Evolutionary conservation across 2,329 filamentous ascomycete genomes (phyloP), one percentile per base, ranked within the genome.

Genomic region (Trichoderma citrinoviride): DNA sequence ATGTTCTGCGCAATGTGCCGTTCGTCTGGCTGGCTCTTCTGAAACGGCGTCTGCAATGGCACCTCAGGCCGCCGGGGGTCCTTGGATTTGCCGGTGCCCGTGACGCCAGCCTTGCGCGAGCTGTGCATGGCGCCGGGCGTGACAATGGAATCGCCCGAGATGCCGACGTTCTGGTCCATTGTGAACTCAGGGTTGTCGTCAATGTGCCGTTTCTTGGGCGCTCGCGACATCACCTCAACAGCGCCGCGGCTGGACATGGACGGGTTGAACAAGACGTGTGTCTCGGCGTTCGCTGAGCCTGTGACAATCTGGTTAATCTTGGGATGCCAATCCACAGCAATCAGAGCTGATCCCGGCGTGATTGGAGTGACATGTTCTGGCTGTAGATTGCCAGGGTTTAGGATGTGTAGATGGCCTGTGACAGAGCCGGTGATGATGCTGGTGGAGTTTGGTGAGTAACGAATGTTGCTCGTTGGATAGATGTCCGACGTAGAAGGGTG

Each of bases 301-400:
- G 94, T 96, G 68, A 98, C 78, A 72, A 99, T 97, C 74, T 99
- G 95, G 75, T 99, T 98, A 73, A 99, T 87, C 77, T 93, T 96
- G 21, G 90, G 84, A 73, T 99, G 94, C 95, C 95, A 99, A 67
- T 91, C 82, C 27, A 96, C 92, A 2, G 89, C 88, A 67, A 98
- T 91, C 8, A 99, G 80, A 1, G 94, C 86, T 6, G 88, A 91
- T 15, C 90, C 90, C 0, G 92, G 89, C 0, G 94, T 97, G n/a
- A 99, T 87, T 3, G 92, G 90, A 3, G 94, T 96, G 64, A 94
- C 87, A 33, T 92, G 86, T 74, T 97, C 93, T 1, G 93, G 84
- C 65, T 85, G 88, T 64, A 99, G 82, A 56, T 96, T 98, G 44
- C 93, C 95, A 0, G 95, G 91, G 73, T 97, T 98, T 66, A 99